A percentile compares a stretch with the other conserved stretches of the same genome.
These are phyloP conservation scores for Turritis glabra DNA, from an alignment of 345 rosid genomes.

Conservation along the genomic window DNA sequence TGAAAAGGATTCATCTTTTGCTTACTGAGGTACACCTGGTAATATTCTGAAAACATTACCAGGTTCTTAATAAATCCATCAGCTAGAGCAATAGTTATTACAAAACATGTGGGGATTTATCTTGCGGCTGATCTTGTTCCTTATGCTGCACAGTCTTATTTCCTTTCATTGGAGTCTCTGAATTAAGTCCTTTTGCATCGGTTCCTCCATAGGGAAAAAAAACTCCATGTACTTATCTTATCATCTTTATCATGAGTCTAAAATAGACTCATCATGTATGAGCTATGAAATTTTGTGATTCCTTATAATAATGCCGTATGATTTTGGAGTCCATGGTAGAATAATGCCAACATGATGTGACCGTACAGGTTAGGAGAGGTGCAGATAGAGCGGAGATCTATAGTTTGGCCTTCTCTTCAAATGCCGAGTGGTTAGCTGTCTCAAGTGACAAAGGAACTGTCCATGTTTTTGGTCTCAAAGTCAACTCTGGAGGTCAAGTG, in stretches of 20 bases:
- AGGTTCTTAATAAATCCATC: background rate
- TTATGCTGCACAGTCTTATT: background rate
- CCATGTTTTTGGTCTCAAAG: slow-evolving; percentile 91
- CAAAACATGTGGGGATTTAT: background rate
- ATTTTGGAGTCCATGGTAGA: slow-evolving; percentile 3
- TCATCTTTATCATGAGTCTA: no score
- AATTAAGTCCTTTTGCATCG: background rate
- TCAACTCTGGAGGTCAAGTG: slow-evolving; percentile 55
- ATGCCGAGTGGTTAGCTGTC: slow-evolving; percentile 88
- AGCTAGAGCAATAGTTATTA: background rate
- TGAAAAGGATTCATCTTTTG: slow-evolving; percentile 7
- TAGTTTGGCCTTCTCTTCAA: slow-evolving; percentile 91
- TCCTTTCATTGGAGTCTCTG: background rate
- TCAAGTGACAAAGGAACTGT: slow-evolving; percentile 99
- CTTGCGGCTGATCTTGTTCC: background rate
- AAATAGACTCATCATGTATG: slow-evolving; percentile 4
- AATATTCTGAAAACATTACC: background rate
- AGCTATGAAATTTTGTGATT: background rate
- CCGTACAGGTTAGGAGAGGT: slow-evolving; percentile 84
- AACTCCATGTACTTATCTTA: background rate
- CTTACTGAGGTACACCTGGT: background rate
- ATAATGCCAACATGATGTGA: slow-evolving; percentile 12
- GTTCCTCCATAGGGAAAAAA: background rate
- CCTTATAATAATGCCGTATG: background rate
- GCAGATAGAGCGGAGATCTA: slow-evolving; percentile 98